Percentiles rank a stretch among this genome's conserved stretches.
phyloP scores from a whole-genome alignment of 2,329 filamentous ascomycete species.

The Helotiales sp. region DNA sequence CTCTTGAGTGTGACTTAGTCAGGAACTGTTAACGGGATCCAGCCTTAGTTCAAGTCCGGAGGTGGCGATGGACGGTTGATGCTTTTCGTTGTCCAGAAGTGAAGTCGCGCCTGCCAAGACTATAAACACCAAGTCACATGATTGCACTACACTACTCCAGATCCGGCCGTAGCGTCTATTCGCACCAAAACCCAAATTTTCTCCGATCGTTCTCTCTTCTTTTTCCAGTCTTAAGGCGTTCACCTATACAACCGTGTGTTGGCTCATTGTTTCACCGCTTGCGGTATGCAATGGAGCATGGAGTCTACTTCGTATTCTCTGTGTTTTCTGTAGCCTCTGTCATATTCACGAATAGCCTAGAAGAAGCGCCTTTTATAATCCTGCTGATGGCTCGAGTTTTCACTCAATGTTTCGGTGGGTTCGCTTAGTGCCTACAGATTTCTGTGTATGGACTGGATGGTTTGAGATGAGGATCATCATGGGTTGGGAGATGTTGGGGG shows the following conservation, averaged over 20 bases:
- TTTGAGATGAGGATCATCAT: background rate
- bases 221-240: slow-evolving; percentile 38
- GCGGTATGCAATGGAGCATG: slow-evolving; percentile 29
- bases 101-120: background rate
- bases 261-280: slow-evolving; percentile 34
- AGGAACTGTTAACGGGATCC: background rate
- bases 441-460: background rate
- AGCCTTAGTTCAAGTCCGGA: background rate
- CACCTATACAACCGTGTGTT: slow-evolving; percentile 40
- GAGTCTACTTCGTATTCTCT: slow-evolving; percentile 25
- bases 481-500: background rate
- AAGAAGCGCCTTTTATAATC: slow-evolving; percentile 43
- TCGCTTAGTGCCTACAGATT: slow-evolving; percentile 42
- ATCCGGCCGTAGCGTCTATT: slow-evolving; percentile 8
- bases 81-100: background rate
- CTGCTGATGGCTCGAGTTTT: slow-evolving; percentile 38
- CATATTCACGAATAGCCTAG: slow-evolving; percentile 40
- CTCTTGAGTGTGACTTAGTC: no score
- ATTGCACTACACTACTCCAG: background rate
- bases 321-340: slow-evolving; percentile 34
- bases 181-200: slow-evolving; percentile 13
- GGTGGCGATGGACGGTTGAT: background rate
- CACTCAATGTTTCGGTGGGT: slow-evolving; percentile 36
- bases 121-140: slow-evolving; percentile 12
- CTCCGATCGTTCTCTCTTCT: slow-evolving; percentile 17